A percentile compares a stretch with the other conserved stretches of the same genome.
Evolutionary conservation across 2,329 filamentous ascomycete species (phyloP).

Genomic region (Amphichorda felina): DNA sequence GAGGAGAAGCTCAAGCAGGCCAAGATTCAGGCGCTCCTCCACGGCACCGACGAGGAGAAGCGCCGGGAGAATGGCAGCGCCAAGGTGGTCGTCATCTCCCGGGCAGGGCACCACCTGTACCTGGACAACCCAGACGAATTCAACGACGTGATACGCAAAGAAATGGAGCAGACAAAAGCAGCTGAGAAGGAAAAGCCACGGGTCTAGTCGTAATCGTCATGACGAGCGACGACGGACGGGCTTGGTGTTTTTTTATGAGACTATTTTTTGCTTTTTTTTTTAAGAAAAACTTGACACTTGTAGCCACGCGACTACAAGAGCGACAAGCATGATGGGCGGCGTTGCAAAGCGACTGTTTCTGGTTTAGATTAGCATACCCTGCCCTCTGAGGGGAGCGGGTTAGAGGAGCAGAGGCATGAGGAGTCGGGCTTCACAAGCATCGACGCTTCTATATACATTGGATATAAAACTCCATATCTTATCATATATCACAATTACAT

Average conservation of each 20-base stretch:
- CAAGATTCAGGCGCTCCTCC: slow-evolving; percentile 43
- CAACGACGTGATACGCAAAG: slow-evolving; percentile 38
- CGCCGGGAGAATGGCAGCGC: slow-evolving; percentile 64
- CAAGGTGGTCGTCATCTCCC: slow-evolving; percentile 66
- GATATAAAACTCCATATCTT: no score
- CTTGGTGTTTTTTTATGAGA: neutral
- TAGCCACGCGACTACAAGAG: neutral
- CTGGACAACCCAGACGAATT: slow-evolving; percentile 48
- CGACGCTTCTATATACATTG: no score
- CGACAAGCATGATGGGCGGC: neutral
- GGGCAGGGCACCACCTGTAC: slow-evolving; percentile 48
- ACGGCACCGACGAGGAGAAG: slow-evolving; percentile 56
- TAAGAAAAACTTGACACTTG: neutral
- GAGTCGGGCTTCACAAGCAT: no score
- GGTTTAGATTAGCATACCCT: no score
- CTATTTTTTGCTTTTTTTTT: no score
- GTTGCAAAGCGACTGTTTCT: neutral
- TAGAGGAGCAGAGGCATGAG: no score
- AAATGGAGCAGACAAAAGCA: slow-evolving; percentile 36
- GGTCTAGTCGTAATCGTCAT: neutral
- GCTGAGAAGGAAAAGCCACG: slow-evolving; percentile 13
- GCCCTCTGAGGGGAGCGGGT: no score
- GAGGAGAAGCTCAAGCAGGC: slow-evolving; percentile 67
- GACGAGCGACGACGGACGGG: no score
- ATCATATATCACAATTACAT: no score